Percentiles rank a stretch among this genome's conserved stretches.
phyloP scores from a whole-genome alignment of 192 early-diverging fungal species.

The Linnemannia elongata region DNA sequence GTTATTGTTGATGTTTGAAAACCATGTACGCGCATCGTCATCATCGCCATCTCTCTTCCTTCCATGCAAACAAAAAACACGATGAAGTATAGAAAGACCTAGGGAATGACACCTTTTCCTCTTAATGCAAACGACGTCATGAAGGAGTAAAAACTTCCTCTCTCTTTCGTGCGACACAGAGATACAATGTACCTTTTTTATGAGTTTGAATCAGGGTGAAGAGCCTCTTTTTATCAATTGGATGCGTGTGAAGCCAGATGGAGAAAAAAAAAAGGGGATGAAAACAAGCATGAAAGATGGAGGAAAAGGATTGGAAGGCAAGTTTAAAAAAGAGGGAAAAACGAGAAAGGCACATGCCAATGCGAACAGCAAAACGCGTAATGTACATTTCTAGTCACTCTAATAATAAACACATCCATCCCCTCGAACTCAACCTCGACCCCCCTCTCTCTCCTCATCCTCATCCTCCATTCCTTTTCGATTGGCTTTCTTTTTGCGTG shows the following conservation, averaged over 20 bases:
- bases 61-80: neutral
- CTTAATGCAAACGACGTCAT: constrained; percentile 1
- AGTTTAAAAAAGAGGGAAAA: neutral
- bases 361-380: neutral
- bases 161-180: neutral
- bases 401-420: neutral
- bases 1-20: neutral
- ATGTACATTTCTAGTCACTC: neutral
- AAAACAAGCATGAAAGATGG: no score
- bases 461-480: neutral
- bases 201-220: no score
- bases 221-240: neutral
- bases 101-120: neutral
- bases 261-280: neutral
- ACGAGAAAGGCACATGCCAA: neutral
- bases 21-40: no score
- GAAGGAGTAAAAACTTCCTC: neutral
- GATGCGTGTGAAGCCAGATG: neutral
- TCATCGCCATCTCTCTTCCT: neutral
- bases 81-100: neutral
- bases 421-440: neutral
- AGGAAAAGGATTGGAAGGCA: neutral
- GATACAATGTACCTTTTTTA: neutral
- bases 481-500: neutral
- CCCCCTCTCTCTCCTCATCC: neutral